A percentile compares a stretch with the other conserved stretches of the same genome.
These are phyloP conservation scores for Ceratocystis colombiana DNA, from an alignment of 2,329 filamentous ascomycete species.

Conservation along the genomic window DNA sequence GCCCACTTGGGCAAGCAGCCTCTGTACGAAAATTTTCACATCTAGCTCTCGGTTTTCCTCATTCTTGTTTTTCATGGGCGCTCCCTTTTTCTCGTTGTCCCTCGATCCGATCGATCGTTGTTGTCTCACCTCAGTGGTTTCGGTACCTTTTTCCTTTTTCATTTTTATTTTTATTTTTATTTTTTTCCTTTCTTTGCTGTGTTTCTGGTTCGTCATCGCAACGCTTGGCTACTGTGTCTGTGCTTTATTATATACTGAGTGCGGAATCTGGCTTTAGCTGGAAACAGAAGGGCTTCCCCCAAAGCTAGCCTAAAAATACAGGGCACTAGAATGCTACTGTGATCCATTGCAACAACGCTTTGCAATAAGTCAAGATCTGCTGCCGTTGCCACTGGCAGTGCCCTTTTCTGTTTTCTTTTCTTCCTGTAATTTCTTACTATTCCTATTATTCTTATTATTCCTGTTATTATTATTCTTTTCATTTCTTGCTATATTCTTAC, in stretches of 20 bases:
- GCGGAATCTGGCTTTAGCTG: slow-evolving; percentile 5
- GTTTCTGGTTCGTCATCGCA: neutral
- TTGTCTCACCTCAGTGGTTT: too few species aligned
- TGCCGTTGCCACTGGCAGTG: neutral
- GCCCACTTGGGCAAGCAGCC: neutral
- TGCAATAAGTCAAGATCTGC: slow-evolving; percentile 6
- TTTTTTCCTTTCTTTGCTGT: neutral
- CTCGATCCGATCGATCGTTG: neutral
- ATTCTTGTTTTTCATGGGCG: neutral
- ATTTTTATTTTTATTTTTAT: neutral
- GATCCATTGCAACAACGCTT: neutral
- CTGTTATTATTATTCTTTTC: slow-evolving; percentile 3
- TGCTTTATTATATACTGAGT: neutral
- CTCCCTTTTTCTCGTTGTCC: neutral
- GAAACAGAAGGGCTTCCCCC: slow-evolving; percentile 5
- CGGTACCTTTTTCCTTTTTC: neutral
- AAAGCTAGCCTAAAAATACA: neutral
- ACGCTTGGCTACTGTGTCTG: neutral
- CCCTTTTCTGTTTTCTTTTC: neutral
- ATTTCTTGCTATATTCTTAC: neutral
- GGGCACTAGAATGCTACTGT: neutral
- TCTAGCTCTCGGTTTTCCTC: neutral
- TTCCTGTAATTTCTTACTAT: slow-evolving; percentile 1
- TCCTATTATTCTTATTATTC: neutral
- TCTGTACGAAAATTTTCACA: neutral